Evolutionary conservation across 2,329 filamentous ascomycete species (phyloP), one percentile per base, ranked within the genome.

Genomic region (Helotiales sp.): DNA sequence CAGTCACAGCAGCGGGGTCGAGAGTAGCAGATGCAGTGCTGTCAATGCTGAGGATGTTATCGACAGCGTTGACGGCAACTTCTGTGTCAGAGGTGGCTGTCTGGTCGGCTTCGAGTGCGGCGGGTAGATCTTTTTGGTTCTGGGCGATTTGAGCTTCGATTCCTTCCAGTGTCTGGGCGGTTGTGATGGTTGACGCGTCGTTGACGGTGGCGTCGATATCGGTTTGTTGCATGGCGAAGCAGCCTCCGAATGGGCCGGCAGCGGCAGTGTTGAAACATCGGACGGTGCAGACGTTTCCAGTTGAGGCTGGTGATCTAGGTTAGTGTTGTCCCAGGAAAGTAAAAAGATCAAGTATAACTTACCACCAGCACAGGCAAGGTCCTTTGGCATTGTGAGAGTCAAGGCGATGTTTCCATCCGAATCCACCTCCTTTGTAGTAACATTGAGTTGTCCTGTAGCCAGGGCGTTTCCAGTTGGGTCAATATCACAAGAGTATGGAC

Each of bases 221-320:
- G 29, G 73, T 72, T 66, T 86, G 83, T 69, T 84, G 79, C 17
- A 85, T 76, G 2, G 81, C 73, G 67, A 85, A 80, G 71, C 83
- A 86, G 51, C 82, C 79, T 36, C 80, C 80, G 55, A 85, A 85
- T 12, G 81, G 81, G 4, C 81, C 81, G 9, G 81, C 81, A 3
- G 79, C 70, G 3, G 81, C 80, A 55, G 79, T 81, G 73, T 86
- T 86, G 19, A 81, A 76, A 74, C 83, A 85, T 33, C 83, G 78
- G 19, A 85, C 75, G 0, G 82, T 85, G 75, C 81, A 84, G 36
- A 84, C 66, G 54, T 83, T 80, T 42, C 84, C 84, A 1, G 81
- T 82, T 0, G 82, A 82, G 7, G 73, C 78, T 79, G 31, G n/a
- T n/a, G n/a, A 19, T n/a, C 31, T 24, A 9, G 29, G 49, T 58